These are phyloP conservation scores for Fragaria nilgerrensis DNA, from an alignment of 306 rosid genomes.

Conservation along the genomic window DNA sequence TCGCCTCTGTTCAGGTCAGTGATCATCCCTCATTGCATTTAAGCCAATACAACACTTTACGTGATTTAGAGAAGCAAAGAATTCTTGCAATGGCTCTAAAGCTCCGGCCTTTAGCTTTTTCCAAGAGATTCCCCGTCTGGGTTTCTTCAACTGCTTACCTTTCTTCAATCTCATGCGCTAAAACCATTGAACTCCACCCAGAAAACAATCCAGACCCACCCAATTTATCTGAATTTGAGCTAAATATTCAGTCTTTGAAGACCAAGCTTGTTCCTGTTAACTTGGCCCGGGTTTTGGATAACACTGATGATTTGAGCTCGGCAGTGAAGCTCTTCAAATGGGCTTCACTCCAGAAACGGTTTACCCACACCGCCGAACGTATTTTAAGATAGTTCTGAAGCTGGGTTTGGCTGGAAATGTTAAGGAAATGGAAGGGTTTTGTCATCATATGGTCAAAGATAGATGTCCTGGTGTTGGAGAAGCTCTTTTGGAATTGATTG, in stretches of 20 bases:
- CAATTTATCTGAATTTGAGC: conserved; percentile 43
- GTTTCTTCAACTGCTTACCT: conserved; percentile 34
- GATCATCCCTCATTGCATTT: conserved; percentile 10
- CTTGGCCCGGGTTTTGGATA: conserved; percentile 53
- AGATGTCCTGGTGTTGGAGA: conserved; percentile 57
- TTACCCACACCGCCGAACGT: conserved; percentile 56
- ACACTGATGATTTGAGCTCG: conserved; percentile 52
- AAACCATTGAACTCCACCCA: conserved; percentile 34
- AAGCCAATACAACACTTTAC: conserved; percentile 6
- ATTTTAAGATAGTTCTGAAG: conserved; percentile 54
- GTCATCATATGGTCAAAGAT: conserved; percentile 56
- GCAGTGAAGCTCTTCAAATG: conserved; percentile 73
- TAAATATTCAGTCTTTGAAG: conserved; percentile 46
- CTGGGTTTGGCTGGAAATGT: conserved; percentile 71
- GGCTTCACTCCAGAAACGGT: conserved; percentile 68
- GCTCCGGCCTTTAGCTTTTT: conserved; percentile 43
- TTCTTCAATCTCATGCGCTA: conserved; percentile 47
- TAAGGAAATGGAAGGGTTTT: conserved; percentile 56
- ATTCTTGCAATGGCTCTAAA: conserved; percentile 58
- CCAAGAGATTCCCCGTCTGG: conserved; percentile 54
- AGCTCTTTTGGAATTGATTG: conserved; percentile 49
- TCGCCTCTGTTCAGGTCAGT: conserved; percentile 39
- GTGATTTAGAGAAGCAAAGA: conserved; percentile 4
- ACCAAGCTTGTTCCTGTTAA: conserved; percentile 56
- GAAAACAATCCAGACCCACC: conserved; percentile 38